phyloP scores from a whole-genome alignment of 352 stramenopile species.

The Pythium folliculosum region DNA sequence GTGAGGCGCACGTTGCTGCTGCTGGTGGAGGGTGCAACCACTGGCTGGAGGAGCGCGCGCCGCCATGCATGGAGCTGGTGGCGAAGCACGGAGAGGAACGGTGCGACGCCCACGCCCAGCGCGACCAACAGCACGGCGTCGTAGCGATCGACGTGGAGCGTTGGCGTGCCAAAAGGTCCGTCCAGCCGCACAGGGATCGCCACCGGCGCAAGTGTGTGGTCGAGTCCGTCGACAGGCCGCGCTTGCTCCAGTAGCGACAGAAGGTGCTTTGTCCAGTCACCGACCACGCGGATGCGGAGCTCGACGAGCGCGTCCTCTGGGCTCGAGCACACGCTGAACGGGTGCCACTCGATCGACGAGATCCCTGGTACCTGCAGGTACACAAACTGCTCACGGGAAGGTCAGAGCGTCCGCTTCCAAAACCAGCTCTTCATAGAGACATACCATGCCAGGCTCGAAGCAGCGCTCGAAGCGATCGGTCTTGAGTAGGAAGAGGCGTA shows the following conservation, averaged over 20 bases:
- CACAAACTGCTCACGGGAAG: slow-evolving; percentile 58
- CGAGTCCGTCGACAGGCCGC: background rate
- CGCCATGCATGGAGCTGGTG: slow-evolving; percentile 39
- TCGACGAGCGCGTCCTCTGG: slow-evolving; percentile 43
- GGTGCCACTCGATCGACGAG: slow-evolving; percentile 72
- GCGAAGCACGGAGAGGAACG: slow-evolving; percentile 49
- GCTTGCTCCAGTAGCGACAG: background rate
- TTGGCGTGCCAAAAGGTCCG: slow-evolving; percentile 41
- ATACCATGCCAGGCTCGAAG: slow-evolving; percentile 44
- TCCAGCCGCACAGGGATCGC: slow-evolving; percentile 22
- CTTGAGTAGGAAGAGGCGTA: slow-evolving; percentile 40
- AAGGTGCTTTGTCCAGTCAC: slow-evolving; percentile 45
- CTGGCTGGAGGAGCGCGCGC: background rate
- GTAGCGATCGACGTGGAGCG: slow-evolving; percentile 32
- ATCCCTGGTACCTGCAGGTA: slow-evolving; percentile 64
- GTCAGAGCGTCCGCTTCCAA: no score
- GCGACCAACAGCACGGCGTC: slow-evolving; percentile 35
- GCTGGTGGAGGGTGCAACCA: no score
- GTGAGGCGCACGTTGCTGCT: slow-evolving; percentile 15
- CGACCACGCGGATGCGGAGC: slow-evolving; percentile 44
- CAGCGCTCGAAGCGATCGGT: slow-evolving; percentile 26
- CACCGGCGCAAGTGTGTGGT: slow-evolving; percentile 1
- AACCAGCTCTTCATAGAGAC: no score
- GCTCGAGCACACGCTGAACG: slow-evolving; percentile 70
- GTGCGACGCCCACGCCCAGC: slow-evolving; percentile 43